Conservation (phyloP, 2,329 filamentous ascomycete species). For the Leptographium flavum region DNA sequence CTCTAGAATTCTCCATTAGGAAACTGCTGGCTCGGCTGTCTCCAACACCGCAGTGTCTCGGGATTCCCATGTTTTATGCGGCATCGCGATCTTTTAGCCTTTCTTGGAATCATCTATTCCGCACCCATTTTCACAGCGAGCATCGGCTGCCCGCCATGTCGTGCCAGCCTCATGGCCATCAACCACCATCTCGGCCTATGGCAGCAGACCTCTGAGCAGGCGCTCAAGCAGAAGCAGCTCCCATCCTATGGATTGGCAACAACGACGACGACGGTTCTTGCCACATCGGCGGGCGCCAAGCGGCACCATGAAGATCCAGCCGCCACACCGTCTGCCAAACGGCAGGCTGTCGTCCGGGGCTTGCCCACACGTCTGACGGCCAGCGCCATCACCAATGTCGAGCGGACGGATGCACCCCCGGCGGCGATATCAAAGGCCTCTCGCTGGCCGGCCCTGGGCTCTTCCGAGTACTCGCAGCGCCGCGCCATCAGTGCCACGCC, state of each 20-base stretch:
- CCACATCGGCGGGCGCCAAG: conserved; percentile 4
- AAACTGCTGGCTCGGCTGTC: neutral
- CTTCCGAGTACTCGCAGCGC: conserved; percentile 44
- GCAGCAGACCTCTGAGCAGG: conserved; percentile 10
- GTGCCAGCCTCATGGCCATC: conserved; percentile 1
- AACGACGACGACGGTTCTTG: no score
- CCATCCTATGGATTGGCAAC: neutral
- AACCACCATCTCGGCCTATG: conserved; percentile 7
- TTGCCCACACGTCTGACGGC: conserved; percentile 13
- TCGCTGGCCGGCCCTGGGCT: conserved; percentile 25
- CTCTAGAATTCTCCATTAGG: neutral
- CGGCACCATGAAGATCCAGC: neutral
- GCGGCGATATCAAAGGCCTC: neutral
- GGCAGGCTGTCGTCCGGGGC: neutral
- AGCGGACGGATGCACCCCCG: neutral
- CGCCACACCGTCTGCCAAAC: conserved; percentile 1
- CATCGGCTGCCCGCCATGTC: neutral
- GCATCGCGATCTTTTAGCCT: no score
- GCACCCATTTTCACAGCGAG: no score
- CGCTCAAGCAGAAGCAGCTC: conserved; percentile 2
- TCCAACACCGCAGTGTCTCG: neutral
- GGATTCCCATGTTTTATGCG: no score
- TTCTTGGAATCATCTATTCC: no score
- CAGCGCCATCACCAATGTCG: conserved; percentile 11
- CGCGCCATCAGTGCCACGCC: conserved; percentile 37